Percentiles rank a stretch among this genome's conserved stretches.
Evolutionary conservation across 1,284 basidiomycete species (phyloP).

Genomic region (Volvariella surrecta): DNA sequence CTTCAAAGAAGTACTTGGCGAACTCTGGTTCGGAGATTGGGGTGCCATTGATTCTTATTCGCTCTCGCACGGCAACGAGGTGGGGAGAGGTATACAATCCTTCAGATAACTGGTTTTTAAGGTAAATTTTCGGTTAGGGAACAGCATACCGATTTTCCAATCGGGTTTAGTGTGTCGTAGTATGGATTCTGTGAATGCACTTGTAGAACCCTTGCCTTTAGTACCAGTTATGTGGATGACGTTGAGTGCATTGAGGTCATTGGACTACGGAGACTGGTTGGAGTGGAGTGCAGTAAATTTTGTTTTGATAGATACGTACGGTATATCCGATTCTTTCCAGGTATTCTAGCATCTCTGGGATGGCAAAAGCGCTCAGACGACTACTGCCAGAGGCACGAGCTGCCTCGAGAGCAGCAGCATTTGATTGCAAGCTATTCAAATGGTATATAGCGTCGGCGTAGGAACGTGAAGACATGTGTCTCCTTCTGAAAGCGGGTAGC

Average conservation of each 20-base stretch:
- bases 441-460: conserved; percentile 80
- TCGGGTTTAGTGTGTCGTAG: conserved; percentile 53
- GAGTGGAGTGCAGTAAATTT: background rate
- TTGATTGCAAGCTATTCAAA: conserved; percentile 91
- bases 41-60: conserved; percentile 89
- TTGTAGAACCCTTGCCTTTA: conserved; percentile 98
- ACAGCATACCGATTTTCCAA: conserved; percentile 45
- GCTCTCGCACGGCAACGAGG: conserved; percentile 90
- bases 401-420: conserved; percentile 86
- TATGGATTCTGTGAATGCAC: conserved; percentile 83
- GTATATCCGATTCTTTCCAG: conserved; percentile 81
- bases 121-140: background rate
- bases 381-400: conserved; percentile 67
- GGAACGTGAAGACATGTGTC: conserved; percentile 46
- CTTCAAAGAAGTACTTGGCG: conserved; percentile 90
- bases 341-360: conserved; percentile 90
- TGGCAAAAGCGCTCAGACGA: conserved; percentile 61
- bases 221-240: conserved; percentile 97
- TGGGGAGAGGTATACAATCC: conserved; percentile 98
- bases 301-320: conserved; percentile 34
- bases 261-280: conserved; percentile 39
- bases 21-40: conserved; percentile 88
- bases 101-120: conserved; percentile 15
- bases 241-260: conserved; percentile 83
- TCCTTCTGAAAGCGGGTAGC: conserved; percentile 9